phyloP scores from a whole-genome alignment of 305 asterid species.

The Fraxinus nigra region DNA sequence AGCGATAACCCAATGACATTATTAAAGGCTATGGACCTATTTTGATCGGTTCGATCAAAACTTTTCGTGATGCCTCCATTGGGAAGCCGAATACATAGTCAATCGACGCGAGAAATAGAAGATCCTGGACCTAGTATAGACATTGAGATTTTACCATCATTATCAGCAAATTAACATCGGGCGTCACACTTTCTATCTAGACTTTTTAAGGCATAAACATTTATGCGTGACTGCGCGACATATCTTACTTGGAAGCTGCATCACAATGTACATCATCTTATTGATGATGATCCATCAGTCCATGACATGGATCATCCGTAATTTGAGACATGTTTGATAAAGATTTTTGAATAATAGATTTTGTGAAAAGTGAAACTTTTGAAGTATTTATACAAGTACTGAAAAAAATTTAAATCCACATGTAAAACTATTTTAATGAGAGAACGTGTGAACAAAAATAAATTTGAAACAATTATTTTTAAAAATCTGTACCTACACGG shows the following conservation, averaged over 20 bases:
- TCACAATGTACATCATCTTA: background rate
- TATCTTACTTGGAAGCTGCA: background rate
- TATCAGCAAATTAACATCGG: background rate
- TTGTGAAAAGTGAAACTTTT: too few relatives aligned
- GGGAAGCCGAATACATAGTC: background rate
- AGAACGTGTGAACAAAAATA: too few relatives aligned
- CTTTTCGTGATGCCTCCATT: background rate
- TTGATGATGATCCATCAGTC: background rate
- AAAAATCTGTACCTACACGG: too few relatives aligned
- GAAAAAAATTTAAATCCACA: too few relatives aligned
- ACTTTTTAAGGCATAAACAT: background rate
- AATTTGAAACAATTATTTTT: too few relatives aligned
- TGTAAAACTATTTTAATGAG: too few relatives aligned
- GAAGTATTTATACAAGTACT: too few relatives aligned
- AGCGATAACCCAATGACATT: background rate
- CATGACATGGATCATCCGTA: background rate
- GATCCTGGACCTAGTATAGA: background rate
- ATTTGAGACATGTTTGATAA: background rate
- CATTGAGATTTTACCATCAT: background rate
- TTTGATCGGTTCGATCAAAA: too few relatives aligned
- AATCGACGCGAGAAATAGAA: too few relatives aligned
- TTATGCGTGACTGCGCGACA: background rate
- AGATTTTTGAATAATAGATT: too few relatives aligned
- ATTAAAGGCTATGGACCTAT: background rate
- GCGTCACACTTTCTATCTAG: background rate